Base-by-base conservation (phyloP, 345 rosid species). In the Euclidium syriacum region DNA sequence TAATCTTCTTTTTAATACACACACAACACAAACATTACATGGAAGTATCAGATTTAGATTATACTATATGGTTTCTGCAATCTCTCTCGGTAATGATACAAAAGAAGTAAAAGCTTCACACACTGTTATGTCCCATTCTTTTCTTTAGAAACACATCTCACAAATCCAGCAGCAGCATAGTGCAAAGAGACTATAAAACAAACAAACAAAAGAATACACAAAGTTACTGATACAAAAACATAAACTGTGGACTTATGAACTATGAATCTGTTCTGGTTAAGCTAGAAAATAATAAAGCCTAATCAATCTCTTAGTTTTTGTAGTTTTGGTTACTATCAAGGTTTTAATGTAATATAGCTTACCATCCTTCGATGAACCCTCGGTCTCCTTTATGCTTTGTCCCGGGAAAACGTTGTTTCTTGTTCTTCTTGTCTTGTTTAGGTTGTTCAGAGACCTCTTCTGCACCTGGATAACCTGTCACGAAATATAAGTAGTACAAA, bases 361-460 rank as follows among this genome's bases (percentile, higher is more conserved):
- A 71, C 75, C 75, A 71, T 71, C 75, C 70, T 71, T 63, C 75
- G 32, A 71, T 71, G 75, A 49, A 71, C 20, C 70, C 75, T 71
- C 65, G 56, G 60, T 71, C 75, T 55, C 75, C 75, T 51, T 64
- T 64, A 59, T 63, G 65, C 46, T 64, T 71, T 49, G 70, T 64
- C 47, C 51, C 27, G 24, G 17, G 63, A 38, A 47, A 26, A 29
- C 25, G 58, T 4, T 62, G 19, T 10, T 52, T 44, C 50, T 53
- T 69, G 40, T 61, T 47, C 32, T 71, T 56, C 1, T 55, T 42
- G 40, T 57, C 53, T 40, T 54, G 58, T 62, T 49, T 40, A 0
- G 5, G 15, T 36, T 48, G 75, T 49, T 19, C 55, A 49, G 7
- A 41, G 38, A 39, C 70, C 38, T 57, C 20, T 62, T 49, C 48